phyloP scores from a whole-genome alignment of 176 grass and related monocot genomes.

The Elymus sibiricus region DNA sequence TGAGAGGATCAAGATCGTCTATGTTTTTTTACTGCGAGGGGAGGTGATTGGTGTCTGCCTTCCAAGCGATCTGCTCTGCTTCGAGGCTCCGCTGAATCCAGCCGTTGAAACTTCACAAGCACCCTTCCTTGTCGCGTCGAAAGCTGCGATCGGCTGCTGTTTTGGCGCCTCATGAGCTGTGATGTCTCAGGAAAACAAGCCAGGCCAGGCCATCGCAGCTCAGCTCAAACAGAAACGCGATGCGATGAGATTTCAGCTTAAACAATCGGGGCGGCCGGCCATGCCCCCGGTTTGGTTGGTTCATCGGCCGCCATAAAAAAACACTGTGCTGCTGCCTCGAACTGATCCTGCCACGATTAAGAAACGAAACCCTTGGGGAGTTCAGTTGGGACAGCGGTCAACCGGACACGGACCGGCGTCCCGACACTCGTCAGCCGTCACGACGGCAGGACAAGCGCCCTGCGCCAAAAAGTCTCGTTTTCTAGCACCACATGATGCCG shows the following conservation, averaged over 20 bases:
- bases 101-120: background rate
- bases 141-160: background rate
- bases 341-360: background rate
- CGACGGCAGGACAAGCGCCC: conserved; percentile 13
- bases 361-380: too few species aligned
- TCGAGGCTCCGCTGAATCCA: background rate
- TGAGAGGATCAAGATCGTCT: too few species aligned
- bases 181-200: conserved; percentile 1
- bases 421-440: conserved; percentile 43
- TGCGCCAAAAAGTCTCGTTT: background rate
- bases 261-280: too few species aligned
- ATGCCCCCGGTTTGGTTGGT: too few species aligned
- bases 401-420: conserved; percentile 5
- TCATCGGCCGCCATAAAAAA: background rate
- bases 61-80: background rate
- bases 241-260: background rate
- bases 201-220: background rate
- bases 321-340: background rate
- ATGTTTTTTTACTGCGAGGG: too few species aligned
- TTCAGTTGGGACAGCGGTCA: conserved; percentile 24
- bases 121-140: background rate
- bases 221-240: background rate
- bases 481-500: background rate
- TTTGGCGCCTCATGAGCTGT: background rate
- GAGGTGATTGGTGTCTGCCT: background rate